A percentile compares a stretch with the other conserved stretches of the same genome.
Evolutionary conservation across 805 yeast species (phyloP).

Genomic region (Yarrowia divulgata): DNA sequence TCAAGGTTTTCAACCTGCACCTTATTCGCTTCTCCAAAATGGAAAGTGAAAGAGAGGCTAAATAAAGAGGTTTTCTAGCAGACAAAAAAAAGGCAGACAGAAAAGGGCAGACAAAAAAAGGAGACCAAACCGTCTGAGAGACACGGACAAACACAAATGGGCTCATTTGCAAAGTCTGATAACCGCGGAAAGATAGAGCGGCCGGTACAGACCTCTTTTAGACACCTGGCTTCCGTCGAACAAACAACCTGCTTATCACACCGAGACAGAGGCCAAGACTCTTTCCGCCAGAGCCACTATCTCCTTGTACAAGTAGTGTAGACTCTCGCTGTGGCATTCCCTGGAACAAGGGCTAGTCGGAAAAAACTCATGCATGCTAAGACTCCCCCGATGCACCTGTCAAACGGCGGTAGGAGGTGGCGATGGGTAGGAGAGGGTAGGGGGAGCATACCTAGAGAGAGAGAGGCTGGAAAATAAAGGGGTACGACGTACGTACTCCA

Average conservation of each 20-base stretch:
- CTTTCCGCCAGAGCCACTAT: too few relatives aligned
- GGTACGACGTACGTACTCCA: too few relatives aligned
- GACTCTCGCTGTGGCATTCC: neutral
- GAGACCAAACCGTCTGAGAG: neutral
- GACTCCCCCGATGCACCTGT: conserved; percentile 27
- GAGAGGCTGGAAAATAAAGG: too few relatives aligned
- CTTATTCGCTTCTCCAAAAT: conserved; percentile 15
- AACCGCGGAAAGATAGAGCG: neutral
- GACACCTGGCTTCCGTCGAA: too few relatives aligned
- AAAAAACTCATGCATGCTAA: conserved; percentile 24
- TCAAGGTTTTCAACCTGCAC: conserved; percentile 1
- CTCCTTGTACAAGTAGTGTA: too few relatives aligned
- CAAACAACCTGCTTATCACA: too few relatives aligned
- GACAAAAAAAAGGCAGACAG: neutral
- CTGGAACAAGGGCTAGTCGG: neutral
- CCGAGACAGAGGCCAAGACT: too few relatives aligned
- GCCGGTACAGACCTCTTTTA: neutral
- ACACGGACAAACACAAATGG: neutral
- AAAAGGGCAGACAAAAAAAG: neutral
- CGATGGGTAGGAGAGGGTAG: neutral
- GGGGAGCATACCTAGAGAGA: neutral
- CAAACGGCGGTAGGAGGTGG: conserved; percentile 9
- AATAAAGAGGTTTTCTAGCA: neutral
- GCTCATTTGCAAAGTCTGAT: neutral
- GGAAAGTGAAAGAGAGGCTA: conserved; percentile 28